Evolutionary conservation across 2,329 filamentous ascomycete species (phyloP), one percentile per base, ranked within the genome.

Genomic region (Fusarium sp.): DNA sequence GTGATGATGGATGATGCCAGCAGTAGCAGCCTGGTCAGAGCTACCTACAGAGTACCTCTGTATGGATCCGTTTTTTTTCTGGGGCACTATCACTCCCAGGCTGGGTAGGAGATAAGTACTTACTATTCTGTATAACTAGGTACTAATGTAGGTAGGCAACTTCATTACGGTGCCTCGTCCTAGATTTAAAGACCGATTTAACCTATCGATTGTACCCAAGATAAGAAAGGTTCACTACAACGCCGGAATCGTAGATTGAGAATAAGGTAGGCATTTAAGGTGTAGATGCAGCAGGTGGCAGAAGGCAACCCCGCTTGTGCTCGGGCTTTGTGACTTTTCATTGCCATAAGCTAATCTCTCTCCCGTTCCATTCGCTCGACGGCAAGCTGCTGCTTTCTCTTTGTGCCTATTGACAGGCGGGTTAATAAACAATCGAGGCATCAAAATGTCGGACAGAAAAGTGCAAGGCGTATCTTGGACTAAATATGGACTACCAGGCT

Each of bases 1-100:
- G 45, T 60, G 49, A 47, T 67, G 57, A 63, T 65, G 49, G 64
- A 70, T 70, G 68, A 70, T 70, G 68, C 66, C 66, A 69, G 65
- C 68, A 68, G 60, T 53, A 69, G 68, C 47, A 70, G 66, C 68
- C 68, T 69, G 53, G 62, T 53, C 42, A 59, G 48, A 53, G 52
- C 52, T 57, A 19, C 13, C 11, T 7, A 37, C 9, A n/a, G n/a
- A n/a, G 29, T 14, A 51, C 32, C 51, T 41, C 9, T 31, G 44
- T 44, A 39, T 49, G 45, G 48, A 39, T 49, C 61, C 61, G 61
- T 49, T 61, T 61, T 53, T 51, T 51, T 65, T 62, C 61, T 51
- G 56, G 56, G 45, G 60, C 61, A 17, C 42, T 41, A 33, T 17
- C 32, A 35, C n/a, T 27, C 9, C 9, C 11, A 32, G 11, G 4